Percentiles rank a stretch among this genome's conserved stretches.
phyloP scores from a whole-genome alignment of 202 grass and related monocot species.

The Schoenoplectus triqueter region DNA sequence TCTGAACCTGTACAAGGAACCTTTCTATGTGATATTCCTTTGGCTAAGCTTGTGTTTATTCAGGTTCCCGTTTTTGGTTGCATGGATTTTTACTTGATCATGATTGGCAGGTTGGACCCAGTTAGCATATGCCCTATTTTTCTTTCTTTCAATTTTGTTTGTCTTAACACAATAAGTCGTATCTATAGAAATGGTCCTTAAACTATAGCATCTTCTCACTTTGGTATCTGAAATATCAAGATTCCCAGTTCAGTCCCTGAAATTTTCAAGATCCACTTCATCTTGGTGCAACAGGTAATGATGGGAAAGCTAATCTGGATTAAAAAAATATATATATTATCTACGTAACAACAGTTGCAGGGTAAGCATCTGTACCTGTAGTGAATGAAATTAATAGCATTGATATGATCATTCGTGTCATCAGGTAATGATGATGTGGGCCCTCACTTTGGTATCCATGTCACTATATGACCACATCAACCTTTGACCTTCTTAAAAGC shows the following conservation, averaged over 20 bases:
- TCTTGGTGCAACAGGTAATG: constrained; percentile 1
- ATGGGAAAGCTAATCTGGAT: neutral
- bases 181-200: neutral
- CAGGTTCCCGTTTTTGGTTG: neutral
- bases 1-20: neutral
- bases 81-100: neutral
- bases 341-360: neutral
- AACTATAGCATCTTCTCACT: constrained; percentile 3
- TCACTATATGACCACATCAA: neutral
- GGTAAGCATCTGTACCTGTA: neutral
- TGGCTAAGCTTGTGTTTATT: constrained; percentile 7
- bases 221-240: neutral
- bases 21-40: neutral
- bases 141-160: constrained; percentile 19
- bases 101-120: neutral
- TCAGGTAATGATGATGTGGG: neutral
- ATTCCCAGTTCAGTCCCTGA: neutral
- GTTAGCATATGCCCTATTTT: neutral
- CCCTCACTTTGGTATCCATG: neutral
- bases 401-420: neutral
- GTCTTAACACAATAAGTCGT: constrained; percentile 12
- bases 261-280: neutral
- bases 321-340: neutral
- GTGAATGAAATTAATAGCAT: neutral
- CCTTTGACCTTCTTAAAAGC: neutral